Conservation (phyloP, 2,329 filamentous ascomycete species). For the Aureobasidium sp. region DNA sequence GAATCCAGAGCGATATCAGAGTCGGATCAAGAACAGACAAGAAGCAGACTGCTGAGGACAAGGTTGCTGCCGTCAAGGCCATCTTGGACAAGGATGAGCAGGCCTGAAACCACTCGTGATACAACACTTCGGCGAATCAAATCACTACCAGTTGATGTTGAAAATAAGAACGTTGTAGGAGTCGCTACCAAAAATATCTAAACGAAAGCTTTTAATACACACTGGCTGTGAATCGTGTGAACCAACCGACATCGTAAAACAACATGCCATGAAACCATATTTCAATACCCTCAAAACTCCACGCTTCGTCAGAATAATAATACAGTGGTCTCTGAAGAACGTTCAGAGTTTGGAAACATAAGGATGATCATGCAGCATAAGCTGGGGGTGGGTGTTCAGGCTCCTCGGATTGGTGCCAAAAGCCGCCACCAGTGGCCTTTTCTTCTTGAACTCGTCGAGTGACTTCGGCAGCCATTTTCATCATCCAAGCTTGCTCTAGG, state of each 20-base stretch:
- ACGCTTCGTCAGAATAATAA: slow-evolving; percentile 6
- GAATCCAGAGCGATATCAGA: slow-evolving; percentile 84
- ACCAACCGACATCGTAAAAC: background rate
- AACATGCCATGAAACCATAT: background rate
- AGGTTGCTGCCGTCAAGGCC: slow-evolving; percentile 58
- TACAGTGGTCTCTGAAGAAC: background rate
- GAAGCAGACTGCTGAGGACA: slow-evolving; percentile 71
- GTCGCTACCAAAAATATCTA: background rate
- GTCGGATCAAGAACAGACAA: slow-evolving; percentile 84
- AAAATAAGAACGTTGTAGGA: background rate
- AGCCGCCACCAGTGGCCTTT: slow-evolving; percentile 44
- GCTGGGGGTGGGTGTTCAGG: slow-evolving; percentile 29
- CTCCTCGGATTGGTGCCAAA: slow-evolving; percentile 20
- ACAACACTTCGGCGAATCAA: background rate
- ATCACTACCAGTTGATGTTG: background rate
- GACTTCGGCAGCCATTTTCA: slow-evolving; percentile 91
- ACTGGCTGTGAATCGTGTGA: slow-evolving; percentile 11
- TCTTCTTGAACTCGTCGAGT: slow-evolving; percentile 81
- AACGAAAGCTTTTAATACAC: slow-evolving; percentile 7
- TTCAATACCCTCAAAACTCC: background rate
- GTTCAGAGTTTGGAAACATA: background rate
- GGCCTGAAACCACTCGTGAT: background rate
- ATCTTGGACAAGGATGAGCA: slow-evolving; percentile 37
- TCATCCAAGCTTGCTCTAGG: slow-evolving; percentile 76
- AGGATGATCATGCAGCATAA: slow-evolving; percentile 27